Base-by-base conservation (phyloP, 768 basidiomycete genomes). In the Pholiota molesta region DNA sequence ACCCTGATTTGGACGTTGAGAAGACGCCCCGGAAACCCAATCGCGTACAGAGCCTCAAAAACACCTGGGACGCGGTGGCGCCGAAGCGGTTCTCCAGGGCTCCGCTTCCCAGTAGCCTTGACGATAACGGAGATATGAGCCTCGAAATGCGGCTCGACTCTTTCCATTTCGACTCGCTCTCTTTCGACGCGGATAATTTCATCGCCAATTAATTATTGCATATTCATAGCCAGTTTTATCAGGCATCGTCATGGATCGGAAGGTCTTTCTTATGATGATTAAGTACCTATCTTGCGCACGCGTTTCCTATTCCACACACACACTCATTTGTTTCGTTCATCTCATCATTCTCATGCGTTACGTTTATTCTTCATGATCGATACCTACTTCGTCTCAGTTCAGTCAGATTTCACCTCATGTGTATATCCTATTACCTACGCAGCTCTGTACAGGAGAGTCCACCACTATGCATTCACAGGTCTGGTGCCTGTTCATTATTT, bases 91-190 rank as follows among this genome's bases (percentile, higher is more conserved):
- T 47, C 16, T 33, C n/a, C 6, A 23, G 23, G 23, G 47, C 44
- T 5, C 31, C 45, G 13, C 45, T 31, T 14, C 44, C 33, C 6
- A 17, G 39, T 8, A 26, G 17, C 37, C 52, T 57, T 23, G 52
- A 62, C 10, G 72, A 65, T 40, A 68, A 71, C 39, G 73, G 68
- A 35, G 82, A 88, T 55, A 62, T 74, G 63, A 83, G 81, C 63
- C 74, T 87, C 54, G 87, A 91, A 76, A 86, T 89, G 87, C 78
- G 75, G 39, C 83, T 91, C 14, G 87, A 90, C 68, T 90, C 90
- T 33, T 76, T 91, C 57, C 88, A 89, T 69, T 91, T 91, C 69
- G 90, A 91, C 65, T 78, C 83, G 0, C 66, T 91, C 49, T 88
- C 86, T 57, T 88, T 91, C 59, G 87, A 91, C 69, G 79, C 81